phyloP scores from a whole-genome alignment of 805 yeast species.

The Jamesozyma rosinii region DNA sequence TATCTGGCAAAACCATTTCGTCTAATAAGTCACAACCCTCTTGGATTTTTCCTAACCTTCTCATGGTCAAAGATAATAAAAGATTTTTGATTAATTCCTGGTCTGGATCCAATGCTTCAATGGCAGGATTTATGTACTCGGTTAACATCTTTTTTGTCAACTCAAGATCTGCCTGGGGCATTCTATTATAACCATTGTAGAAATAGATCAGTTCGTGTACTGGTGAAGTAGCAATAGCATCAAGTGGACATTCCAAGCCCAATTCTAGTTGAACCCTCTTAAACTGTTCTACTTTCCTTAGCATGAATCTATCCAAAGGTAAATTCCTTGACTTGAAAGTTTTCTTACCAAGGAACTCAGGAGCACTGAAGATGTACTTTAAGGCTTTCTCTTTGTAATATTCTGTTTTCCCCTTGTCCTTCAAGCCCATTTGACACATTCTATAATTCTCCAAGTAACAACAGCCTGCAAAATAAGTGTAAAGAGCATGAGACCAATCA shows the following conservation, averaged over 20 bases:
- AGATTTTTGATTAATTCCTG: slow-evolving; percentile 60
- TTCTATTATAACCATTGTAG: slow-evolving; percentile 86
- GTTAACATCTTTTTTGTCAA: slow-evolving; percentile 42
- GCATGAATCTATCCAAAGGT: slow-evolving; percentile 80
- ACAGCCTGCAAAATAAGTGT: slow-evolving; percentile 75
- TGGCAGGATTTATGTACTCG: slow-evolving; percentile 39
- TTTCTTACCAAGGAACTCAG: slow-evolving; percentile 57
- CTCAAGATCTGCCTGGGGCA: slow-evolving; percentile 54
- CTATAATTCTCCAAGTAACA: slow-evolving; percentile 79
- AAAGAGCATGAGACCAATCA: slow-evolving; percentile 86
- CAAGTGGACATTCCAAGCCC: slow-evolving; percentile 47
- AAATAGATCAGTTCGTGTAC: slow-evolving; percentile 77
- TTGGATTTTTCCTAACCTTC: slow-evolving; percentile 52
- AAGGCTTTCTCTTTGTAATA: slow-evolving; percentile 51
- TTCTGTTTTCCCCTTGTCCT: slow-evolving; percentile 31
- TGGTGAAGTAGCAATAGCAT: slow-evolving; percentile 74
- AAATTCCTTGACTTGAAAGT: slow-evolving; percentile 68
- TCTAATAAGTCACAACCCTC: slow-evolving; percentile 57
- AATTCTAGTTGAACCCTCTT: slow-evolving; percentile 30
- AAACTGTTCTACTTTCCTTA: slow-evolving; percentile 55
- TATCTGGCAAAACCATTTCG: slow-evolving; percentile 35
- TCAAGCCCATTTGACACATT: slow-evolving; percentile 46
- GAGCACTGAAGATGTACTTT: slow-evolving; percentile 52
- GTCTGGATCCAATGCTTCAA: slow-evolving; percentile 43
- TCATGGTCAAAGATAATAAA: slow-evolving; percentile 51